Base-by-base conservation (phyloP, 176 grass and related monocot species). In the Stipa capillata region DNA sequence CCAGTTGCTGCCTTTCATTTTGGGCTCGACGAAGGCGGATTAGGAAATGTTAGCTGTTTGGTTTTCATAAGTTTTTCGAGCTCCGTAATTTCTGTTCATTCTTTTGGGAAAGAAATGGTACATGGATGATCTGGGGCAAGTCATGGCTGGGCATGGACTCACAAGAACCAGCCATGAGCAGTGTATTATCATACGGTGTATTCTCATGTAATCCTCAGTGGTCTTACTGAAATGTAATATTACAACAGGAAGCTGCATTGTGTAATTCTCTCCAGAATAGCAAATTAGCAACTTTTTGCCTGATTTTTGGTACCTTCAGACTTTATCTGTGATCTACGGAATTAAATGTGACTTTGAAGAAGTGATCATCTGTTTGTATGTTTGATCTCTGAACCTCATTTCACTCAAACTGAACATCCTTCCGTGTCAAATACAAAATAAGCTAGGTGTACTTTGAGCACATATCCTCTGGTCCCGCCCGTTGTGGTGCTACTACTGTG, bases 1-100 rank as follows among this genome's bases (percentile, higher is more conserved):
- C 47, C 55, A 62, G 62, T 44, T 71, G 16, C 53, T 5, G 32
- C 72, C 57, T 64, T 82, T 33, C 47, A 63, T 70, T 85, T 85
- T 89, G 76, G 58, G 53, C n/a, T 63, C 31, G 45, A 81, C 72
- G 78, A 34, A 73, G 78, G 83, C 0, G 56, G 83, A 42, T 56
- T 82, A 89, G 72, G 82, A 63, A 33, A 54, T 59, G 37, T 35
- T 76, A 76, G 82, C 25, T 27, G 61, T 76, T 89, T 85, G 62
- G 20, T 85, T 80, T 86, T 81, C 35, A 12, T 33, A 20, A 65
- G 68, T 45, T 80, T 15, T 65, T 52, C 14, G 28, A 23, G 21
- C 21, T 40, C 60, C 9, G 31, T 70, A 77, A 71, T 16, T 85
- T 82, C 54, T 82, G 83, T 77, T 85, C 74, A 78, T 89, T 89